phyloP scores from a whole-genome alignment of 768 basidiomycete genomes.

The Flagelloscypha sp. region DNA sequence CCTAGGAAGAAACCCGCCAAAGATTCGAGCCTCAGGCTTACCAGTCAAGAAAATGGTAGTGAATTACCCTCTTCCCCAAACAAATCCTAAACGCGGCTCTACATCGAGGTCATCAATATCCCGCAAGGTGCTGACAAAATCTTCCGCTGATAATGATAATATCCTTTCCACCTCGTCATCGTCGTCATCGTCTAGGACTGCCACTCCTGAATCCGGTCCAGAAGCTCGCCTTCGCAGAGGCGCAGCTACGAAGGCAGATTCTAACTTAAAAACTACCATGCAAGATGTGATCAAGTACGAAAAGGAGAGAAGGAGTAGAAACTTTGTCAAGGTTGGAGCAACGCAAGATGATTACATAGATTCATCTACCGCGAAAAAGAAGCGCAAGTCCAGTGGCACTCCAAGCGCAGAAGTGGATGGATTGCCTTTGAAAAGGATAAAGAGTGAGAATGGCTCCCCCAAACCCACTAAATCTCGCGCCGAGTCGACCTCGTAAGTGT shows the following conservation, averaged over 20 bases:
- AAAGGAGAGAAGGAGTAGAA: constrained; percentile 48
- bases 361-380: constrained; percentile 5
- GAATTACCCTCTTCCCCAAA: too few species aligned
- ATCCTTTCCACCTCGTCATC: not conserved
- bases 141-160: not conserved
- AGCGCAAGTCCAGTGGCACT: constrained; percentile 6
- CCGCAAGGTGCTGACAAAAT: not conserved
- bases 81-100: not conserved
- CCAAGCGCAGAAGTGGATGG: constrained; percentile 11
- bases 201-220: constrained; percentile 21
- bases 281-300: constrained; percentile 68
- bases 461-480: too few species aligned
- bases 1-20: too few species aligned
- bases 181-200: constrained; percentile 2
- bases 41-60: too few species aligned
- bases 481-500: too few species aligned
- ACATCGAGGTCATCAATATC: not conserved
- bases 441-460: constrained; percentile 5
- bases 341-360: constrained; percentile 20
- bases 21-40: too few species aligned
- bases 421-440: constrained; percentile 9
- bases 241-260: constrained; percentile 49
- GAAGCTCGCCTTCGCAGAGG: constrained; percentile 40
- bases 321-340: constrained; percentile 20
- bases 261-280: too few species aligned